Evolutionary conservation across 1,139 yeast species (phyloP), one percentile per base, ranked within the genome.

Genomic region (Entelexis sorbosivorans): DNA sequence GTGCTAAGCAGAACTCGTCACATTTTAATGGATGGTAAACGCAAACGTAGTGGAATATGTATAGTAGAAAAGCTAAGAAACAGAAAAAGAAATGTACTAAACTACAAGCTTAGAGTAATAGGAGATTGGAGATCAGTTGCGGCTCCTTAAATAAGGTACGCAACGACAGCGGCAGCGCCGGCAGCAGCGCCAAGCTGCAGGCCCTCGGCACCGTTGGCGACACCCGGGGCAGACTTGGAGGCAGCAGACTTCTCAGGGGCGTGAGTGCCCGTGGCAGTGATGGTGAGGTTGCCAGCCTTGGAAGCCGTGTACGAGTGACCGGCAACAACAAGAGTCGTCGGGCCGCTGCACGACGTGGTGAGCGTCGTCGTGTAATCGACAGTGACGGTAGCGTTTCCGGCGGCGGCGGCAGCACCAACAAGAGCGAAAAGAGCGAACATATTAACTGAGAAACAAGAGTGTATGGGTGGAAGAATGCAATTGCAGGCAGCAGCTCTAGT

Each of bases 201-300:
- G 22, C 34, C 39, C 20, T 34, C 39, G 22, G 44, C 54, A 20
- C 43, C 56, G 47, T 50, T 51, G 22, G 32, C 48, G 17, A 48
- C 45, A n/a, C 24, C 34, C 13, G 49, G 32, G 11, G 45, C 38
- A 24, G 49, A 19, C 40, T 36, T 33, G 39, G 31, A 3, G 11
- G 47, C 36, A 22, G 10, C 24, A 6, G 24, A 22, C 24, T 22
- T 22, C 24, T 22, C 24, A 4, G 24, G 24, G 4, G 24, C 24
- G 24, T 22, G 24, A 4, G 24, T 22, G 39, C 33, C 35, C 17
- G 44, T 44, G 29, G 47, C 39, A 11, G 52, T 33, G 64, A 69
- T 62, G 59, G 73, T 70, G 52, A 69, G 58, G 58, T 72, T 68
- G 58, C 70, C 67, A 57, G 74, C 66, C 56, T 56, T 64, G 53